Evolutionary conservation across 108 stramenopile genomes (phyloP).

Genomic region (Cyclotella distinguenda): DNA sequence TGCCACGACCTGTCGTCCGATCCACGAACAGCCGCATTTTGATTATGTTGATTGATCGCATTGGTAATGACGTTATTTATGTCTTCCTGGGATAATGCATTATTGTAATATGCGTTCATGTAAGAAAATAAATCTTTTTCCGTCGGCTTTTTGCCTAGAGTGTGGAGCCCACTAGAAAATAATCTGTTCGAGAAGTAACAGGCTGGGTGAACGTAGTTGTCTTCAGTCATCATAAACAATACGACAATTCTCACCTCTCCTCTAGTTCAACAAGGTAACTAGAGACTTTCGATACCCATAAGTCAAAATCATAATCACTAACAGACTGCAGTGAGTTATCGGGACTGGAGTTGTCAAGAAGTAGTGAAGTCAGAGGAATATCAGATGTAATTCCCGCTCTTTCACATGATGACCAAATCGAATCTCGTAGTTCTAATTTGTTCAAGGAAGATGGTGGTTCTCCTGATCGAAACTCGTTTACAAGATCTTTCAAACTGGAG

Average conservation of each 20-base stretch:
- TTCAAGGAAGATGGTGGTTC: conserved; percentile 22
- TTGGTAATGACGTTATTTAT: conserved; percentile 25
- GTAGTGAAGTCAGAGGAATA: conserved; percentile 43
- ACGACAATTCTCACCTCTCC: no score
- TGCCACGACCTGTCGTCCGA: conserved; percentile 1
- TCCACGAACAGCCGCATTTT: neutral
- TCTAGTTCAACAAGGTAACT: conserved; percentile 61
- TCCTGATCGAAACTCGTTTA: conserved; percentile 64
- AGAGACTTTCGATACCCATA: conserved; percentile 52
- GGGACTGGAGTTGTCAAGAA: neutral
- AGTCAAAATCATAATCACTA: conserved; percentile 32
- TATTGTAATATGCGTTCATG: conserved; percentile 58
- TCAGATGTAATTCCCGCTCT: conserved; percentile 54
- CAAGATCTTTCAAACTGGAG: conserved; percentile 77
- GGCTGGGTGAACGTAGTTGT: no score
- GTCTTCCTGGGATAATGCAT: conserved; percentile 52
- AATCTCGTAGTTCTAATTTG: conserved; percentile 45
- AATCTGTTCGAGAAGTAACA: no score
- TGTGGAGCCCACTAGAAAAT: conserved; percentile 70
- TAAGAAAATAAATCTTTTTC: conserved; percentile 61
- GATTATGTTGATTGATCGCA: no score
- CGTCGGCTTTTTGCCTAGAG: conserved; percentile 52
- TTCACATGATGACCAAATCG: conserved; percentile 51
- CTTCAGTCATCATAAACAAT: no score
- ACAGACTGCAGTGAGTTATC: conserved; percentile 12